Percentiles rank a stretch among this genome's conserved stretches.
phyloP scores from a whole-genome alignment of 495 filamentous ascomycete genomes.

The Penicillium lagena region DNA sequence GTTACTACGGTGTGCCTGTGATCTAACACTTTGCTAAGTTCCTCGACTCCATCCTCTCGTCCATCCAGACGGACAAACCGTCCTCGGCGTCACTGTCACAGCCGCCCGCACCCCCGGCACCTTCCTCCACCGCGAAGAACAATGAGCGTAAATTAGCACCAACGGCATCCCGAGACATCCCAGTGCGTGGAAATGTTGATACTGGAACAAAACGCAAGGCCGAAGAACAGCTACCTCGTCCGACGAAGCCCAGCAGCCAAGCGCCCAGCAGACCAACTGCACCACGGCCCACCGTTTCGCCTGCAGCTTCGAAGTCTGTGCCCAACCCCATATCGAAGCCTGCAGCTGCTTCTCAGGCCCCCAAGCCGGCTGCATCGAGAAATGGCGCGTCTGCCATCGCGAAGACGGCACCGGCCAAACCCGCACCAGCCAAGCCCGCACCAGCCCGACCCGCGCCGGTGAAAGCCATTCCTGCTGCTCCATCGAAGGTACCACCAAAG shows the following conservation, averaged over 20 bases:
- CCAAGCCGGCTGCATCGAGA: conserved; percentile 7
- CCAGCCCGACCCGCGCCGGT: conserved; percentile 1
- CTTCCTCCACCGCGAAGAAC: conserved; percentile 20
- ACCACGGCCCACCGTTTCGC: neutral
- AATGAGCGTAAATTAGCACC: conserved; percentile 16
- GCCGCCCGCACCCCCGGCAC: conserved; percentile 19
- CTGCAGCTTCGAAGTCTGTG: neutral
- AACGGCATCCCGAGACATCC: conserved; percentile 6
- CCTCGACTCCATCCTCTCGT: conserved; percentile 52
- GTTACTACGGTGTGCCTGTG: neutral
- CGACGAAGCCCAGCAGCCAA: conserved; percentile 18
- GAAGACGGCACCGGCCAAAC: conserved; percentile 2
- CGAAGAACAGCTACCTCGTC: conserved; percentile 30
- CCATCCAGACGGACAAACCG: conserved; percentile 42
- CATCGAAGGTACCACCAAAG: conserved; percentile 33
- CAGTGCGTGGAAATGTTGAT: conserved; percentile 11
- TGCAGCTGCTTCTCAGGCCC: conserved; percentile 6
- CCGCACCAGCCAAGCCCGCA: conserved; percentile 4
- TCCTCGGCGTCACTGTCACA: conserved; percentile 22
- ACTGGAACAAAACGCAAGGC: conserved; percentile 39
- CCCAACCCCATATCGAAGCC: conserved; percentile 2
- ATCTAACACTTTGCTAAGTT: conserved; percentile 36
- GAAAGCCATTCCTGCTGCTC: conserved; percentile 4
- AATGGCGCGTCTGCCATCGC: conserved; percentile 5
- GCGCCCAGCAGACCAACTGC: conserved; percentile 4